These are phyloP conservation scores for Acer yangbiense DNA, from an alignment of 345 rosid species.

Conservation along the genomic window DNA sequence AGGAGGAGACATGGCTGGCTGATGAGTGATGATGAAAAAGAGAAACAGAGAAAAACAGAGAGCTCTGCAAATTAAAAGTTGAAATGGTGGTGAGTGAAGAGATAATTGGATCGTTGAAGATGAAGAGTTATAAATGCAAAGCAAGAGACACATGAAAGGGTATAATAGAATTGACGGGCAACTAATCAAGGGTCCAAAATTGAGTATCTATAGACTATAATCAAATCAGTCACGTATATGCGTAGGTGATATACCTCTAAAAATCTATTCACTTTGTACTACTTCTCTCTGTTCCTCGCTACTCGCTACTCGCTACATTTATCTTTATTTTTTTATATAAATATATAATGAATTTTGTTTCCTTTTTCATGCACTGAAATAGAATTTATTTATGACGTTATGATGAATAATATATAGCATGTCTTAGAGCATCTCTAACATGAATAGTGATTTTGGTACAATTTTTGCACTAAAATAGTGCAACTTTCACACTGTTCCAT, in stretches of 20 bases:
- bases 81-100: constrained; percentile 7
- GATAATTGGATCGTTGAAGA: neutral
- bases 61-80: neutral
- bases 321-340: too few species aligned
- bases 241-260: constrained; percentile 5
- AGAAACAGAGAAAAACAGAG: neutral
- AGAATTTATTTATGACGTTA: neutral
- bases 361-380: too few species aligned
- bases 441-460: too few species aligned
- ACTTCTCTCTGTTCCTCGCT: neutral
- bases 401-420: neutral
- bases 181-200: neutral
- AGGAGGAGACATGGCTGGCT: neutral
- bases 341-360: too few species aligned
- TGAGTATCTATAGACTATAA: neutral
- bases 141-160: constrained; percentile 50
- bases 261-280: too few species aligned
- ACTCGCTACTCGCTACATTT: neutral
- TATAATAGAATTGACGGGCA: constrained; percentile 10
- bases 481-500: too few species aligned
- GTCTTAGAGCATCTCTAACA: too few species aligned
- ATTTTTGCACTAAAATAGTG: too few species aligned
- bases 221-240: constrained; percentile 41
- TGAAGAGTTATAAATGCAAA: constrained; percentile 26
- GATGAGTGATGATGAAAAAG: neutral